Evolutionary conservation across 23 red algal species (phyloP), one percentile per base, ranked within the genome.

Genomic region (Gracilaria domingensis): DNA sequence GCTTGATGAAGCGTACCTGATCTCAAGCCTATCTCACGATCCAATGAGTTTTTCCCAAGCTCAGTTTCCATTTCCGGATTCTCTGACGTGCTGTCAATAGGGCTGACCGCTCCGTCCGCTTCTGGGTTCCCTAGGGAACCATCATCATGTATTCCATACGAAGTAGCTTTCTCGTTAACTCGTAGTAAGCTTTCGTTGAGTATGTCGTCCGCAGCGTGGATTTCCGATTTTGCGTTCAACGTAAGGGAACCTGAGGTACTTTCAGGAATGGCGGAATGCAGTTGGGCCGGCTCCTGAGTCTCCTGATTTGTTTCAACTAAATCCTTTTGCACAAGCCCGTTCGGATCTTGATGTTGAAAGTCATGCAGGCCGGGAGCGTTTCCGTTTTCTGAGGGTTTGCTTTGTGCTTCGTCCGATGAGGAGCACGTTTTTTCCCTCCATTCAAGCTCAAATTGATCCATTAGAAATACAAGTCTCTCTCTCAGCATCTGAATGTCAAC

Each of bases 401-500:
- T 32, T 38, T 36, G 64, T 34, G 17, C 64, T 7, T 69, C 32
- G 33, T 69, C 64, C 2, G 64, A 20, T 36, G 32, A 34, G 8
- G 32, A 37, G 30, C 72, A 8, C 20, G 40, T 45, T 1, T 8
- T 77, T 20, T 77, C 42, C n/a, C 0, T 83, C 81, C 81, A 86
- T 29, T 93, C 42, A 29, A 71, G 32, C 73, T 93, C 89, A 67
- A 80, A 86, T 28, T 38, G 29, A 49, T 79, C 37, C 89, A 93
- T 83, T 13, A 93, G 71, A 44, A 13, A 37, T 24, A 71, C 82
- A 54, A 93, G 58, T 53, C 6, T 67, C 13, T 58, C 45, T 36
- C 89, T 61, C 21, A 93, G 73, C 12, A 50, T 75, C 30, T 82
- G 51, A 49, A 93, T 84, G 49, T 93, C 89, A 36, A 62, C 66